A percentile compares a stretch with the other conserved stretches of the same genome.
These are phyloP conservation scores for Pyrenophora graminea DNA, from an alignment of 2,329 filamentous ascomycete genomes.

Conservation along the genomic window DNA sequence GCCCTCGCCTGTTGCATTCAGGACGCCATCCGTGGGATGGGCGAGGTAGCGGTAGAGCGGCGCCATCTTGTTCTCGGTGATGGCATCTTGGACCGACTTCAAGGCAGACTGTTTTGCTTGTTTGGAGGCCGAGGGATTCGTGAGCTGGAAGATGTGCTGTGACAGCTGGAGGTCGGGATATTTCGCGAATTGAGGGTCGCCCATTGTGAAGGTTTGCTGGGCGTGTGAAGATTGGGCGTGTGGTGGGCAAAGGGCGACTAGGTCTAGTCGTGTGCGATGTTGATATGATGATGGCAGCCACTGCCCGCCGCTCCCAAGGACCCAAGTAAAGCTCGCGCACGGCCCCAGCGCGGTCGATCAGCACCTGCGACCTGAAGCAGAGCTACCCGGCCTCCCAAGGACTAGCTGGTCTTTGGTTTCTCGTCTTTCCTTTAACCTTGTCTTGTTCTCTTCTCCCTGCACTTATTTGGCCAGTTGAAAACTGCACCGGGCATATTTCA, in stretches of 20 bases:
- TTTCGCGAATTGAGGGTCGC: constrained; percentile 84
- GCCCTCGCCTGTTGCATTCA: constrained; percentile 75
- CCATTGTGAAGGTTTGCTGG: constrained; percentile 52
- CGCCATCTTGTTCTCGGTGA: constrained; percentile 82
- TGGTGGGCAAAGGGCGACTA: constrained; percentile 11
- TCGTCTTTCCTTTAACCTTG: neutral
- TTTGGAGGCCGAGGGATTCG: constrained; percentile 73
- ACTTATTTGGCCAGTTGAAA: neutral
- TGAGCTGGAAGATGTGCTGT: constrained; percentile 85
- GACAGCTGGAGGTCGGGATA: constrained; percentile 80
- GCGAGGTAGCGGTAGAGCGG: constrained; percentile 84
- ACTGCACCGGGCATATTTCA: neutral
- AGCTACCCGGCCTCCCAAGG: neutral
- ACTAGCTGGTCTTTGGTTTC: neutral
- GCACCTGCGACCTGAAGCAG: constrained; percentile 2
- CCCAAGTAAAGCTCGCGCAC: constrained; percentile 16
- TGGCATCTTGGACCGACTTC: constrained; percentile 79
- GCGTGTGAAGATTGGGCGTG: constrained; percentile 7
- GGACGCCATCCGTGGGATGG: constrained; percentile 78
- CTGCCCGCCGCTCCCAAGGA: constrained; percentile 14
- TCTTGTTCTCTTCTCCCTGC: neutral
- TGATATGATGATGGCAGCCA: constrained; percentile 21
- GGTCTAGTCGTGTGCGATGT: constrained; percentile 12
- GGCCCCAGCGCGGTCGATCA: constrained; percentile 6
- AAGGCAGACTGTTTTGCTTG: constrained; percentile 70